Percentiles rank a stretch among this genome's conserved stretches.
phyloP scores from a whole-genome alignment of 805 yeast genomes.

The Candida gorgasii region DNA sequence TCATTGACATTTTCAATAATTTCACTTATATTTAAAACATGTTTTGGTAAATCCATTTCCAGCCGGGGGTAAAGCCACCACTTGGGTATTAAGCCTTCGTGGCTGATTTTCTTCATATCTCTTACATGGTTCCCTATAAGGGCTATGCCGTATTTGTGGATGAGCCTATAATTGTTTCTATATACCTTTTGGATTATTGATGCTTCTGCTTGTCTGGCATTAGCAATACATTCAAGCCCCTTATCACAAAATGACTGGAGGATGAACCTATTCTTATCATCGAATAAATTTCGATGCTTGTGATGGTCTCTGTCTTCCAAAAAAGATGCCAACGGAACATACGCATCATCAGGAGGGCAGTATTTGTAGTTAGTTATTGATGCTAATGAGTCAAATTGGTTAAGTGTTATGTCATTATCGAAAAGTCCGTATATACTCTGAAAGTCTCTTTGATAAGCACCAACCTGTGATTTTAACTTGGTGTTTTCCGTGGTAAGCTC shows the following conservation, averaged over 20 bases:
- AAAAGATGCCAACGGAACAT: neutral
- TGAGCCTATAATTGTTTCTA: neutral
- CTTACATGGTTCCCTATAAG: conserved; percentile 1
- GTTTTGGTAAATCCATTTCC: neutral
- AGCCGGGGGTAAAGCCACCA: conserved; percentile 4
- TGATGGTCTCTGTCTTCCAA: neutral
- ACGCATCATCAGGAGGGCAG: conserved; percentile 2
- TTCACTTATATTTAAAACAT: neutral
- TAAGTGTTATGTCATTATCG: conserved; percentile 1
- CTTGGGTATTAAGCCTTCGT: conserved; percentile 6
- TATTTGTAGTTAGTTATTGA: conserved; percentile 2
- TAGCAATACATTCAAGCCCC: neutral
- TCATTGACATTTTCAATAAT: neutral
- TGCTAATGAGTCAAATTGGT: neutral
- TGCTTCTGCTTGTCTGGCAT: neutral
- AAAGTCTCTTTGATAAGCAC: neutral
- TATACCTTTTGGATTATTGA: neutral
- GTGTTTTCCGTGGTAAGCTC: neutral
- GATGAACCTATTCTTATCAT: neutral
- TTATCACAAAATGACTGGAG: conserved; percentile 3
- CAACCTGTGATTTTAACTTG: neutral
- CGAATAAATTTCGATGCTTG: neutral
- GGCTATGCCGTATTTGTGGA: conserved; percentile 1
- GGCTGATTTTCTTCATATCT: neutral
- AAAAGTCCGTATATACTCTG: conserved; percentile 3